Evolutionary conservation across 169 alveolate species (phyloP), one percentile per base, ranked within the genome.

Genomic region (Plasmodium cynomolgi): DNA sequence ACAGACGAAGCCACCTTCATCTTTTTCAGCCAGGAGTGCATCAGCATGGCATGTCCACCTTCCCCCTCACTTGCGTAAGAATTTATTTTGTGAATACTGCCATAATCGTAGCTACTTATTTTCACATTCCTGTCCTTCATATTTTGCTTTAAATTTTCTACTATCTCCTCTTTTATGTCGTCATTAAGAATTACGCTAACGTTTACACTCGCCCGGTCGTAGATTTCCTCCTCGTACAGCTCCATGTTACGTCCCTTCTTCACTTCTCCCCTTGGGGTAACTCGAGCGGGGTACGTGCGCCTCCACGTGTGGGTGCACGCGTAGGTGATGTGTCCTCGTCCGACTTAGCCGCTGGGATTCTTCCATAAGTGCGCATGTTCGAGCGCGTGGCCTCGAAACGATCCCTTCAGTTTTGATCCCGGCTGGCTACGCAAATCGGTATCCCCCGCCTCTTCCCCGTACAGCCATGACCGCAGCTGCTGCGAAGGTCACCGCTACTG

Each of bases 21-120:
- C 75, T 88, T 88, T 80, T 80, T 79, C 83, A 88, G 50, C 94
- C 94, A 88, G 0, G 20, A 9, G 41, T 56, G 33, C 74, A 79
- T 39, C 71, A 88, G 33, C 34, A 34, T 71, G 54, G 34, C 23
- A 31, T 29, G 34, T 20, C 71, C 34, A 62, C 50, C 29, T 26
- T 7, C 44, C 81, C 62, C 31, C 29, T 75, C 83, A 6, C 82
- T 68, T 31, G 29, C 31, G 34, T 39, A 79, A 33, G 26, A 31
- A 88, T 88, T 88, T 47, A 88, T 88, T 62, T 80, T 80, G 73
- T 62, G 23, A 37, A 88, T 88, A 62, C 73, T 81, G n/a, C 50
- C 73, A 88, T 88, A 88, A 88, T 88, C 73, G 75, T 88, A 88
- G 33, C 88, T 88, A 26, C 83, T 88, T 88, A 88, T 80, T 39